These are phyloP conservation scores for Beverwykella pulmonaria DNA, from an alignment of 495 filamentous ascomycete species.

Conservation along the genomic window DNA sequence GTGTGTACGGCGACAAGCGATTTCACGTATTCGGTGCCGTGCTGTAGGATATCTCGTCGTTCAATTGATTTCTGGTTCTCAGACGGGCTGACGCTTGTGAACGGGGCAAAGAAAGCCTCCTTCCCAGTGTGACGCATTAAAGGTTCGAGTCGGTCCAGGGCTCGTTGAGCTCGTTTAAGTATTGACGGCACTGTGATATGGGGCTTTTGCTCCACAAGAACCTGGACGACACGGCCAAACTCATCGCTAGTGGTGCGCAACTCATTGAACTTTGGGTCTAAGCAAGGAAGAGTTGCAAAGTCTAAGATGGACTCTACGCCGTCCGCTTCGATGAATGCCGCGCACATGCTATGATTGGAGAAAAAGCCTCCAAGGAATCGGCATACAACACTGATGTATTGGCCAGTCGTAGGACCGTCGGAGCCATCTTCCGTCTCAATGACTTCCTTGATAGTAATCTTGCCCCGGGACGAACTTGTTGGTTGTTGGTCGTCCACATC, in stretches of 20 bases:
- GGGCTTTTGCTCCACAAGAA: conserved; percentile 80
- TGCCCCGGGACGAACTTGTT: background rate
- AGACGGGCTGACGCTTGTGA: conserved; percentile 48
- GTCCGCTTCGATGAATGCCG: conserved; percentile 72
- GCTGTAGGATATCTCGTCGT: conserved; percentile 46
- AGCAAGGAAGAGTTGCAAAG: conserved; percentile 74
- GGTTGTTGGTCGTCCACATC: conserved; percentile 18
- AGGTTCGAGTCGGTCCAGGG: conserved; percentile 66
- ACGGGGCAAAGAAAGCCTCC: conserved; percentile 67
- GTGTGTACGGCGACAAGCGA: conserved; percentile 74
- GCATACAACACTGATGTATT: conserved; percentile 73
- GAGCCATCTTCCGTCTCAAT: conserved; percentile 49
- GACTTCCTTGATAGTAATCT: conserved; percentile 30
- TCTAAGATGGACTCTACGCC: conserved; percentile 86
- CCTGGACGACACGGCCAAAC: conserved; percentile 72
- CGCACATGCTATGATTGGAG: conserved; percentile 72
- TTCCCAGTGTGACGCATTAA: conserved; percentile 58
- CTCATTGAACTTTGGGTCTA: conserved; percentile 74
- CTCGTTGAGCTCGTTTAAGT: conserved; percentile 68
- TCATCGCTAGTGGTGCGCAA: conserved; percentile 55
- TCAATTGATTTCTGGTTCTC: conserved; percentile 20
- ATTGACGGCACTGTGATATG: conserved; percentile 80
- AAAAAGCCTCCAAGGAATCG: conserved; percentile 80
- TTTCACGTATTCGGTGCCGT: conserved; percentile 75
- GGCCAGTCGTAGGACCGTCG: conserved; percentile 56